Evolutionary conservation across 371 early-diverging fungal genomes (phyloP).

Genomic region (Conidiobolus incongruus): DNA sequence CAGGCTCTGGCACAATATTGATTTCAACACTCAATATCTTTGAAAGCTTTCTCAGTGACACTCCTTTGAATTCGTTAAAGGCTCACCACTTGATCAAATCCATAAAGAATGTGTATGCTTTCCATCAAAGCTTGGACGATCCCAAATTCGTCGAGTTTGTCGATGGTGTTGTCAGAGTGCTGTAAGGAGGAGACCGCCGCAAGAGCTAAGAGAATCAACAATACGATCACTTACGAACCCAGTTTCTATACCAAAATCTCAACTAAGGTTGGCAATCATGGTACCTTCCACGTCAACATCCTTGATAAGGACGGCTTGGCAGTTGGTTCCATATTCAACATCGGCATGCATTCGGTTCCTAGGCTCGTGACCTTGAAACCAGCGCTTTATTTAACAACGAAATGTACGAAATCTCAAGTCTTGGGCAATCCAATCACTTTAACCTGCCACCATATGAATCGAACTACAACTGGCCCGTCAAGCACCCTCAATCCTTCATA

Average conservation of each 20-base stretch:
- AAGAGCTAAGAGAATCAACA: too few relatives aligned
- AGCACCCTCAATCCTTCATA: slow-evolving; percentile 82
- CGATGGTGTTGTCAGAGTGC: slow-evolving; percentile 21
- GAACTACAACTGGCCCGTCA: slow-evolving; percentile 72
- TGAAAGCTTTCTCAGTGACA: slow-evolving; percentile 33
- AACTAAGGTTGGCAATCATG: slow-evolving; percentile 65
- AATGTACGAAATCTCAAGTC: slow-evolving; percentile 96
- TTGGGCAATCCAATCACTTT: slow-evolving; percentile 59
- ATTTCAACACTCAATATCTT: slow-evolving; percentile 66
- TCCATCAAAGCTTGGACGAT: slow-evolving; percentile 63
- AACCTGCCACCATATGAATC: slow-evolving; percentile 57
- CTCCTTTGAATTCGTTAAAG: slow-evolving; percentile 27
- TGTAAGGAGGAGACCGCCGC: too few relatives aligned
- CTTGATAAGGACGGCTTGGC: slow-evolving; percentile 68
- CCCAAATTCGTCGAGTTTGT: slow-evolving; percentile 38
- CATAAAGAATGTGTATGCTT: slow-evolving; percentile 76
- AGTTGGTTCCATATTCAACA: slow-evolving; percentile 78
- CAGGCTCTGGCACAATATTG: slow-evolving; percentile 66
- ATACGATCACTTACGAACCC: slow-evolving; percentile 9
- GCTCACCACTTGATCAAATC: slow-evolving; percentile 71
- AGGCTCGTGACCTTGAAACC: slow-evolving; percentile 71
- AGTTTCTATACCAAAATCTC: slow-evolving; percentile 38
- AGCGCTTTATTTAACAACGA: slow-evolving; percentile 96
- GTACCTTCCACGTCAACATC: slow-evolving; percentile 93
- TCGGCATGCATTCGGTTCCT: slow-evolving; percentile 87